These are phyloP conservation scores for Knoxia roxburghii DNA, from an alignment of 257 asterid species.

Conservation along the genomic window DNA sequence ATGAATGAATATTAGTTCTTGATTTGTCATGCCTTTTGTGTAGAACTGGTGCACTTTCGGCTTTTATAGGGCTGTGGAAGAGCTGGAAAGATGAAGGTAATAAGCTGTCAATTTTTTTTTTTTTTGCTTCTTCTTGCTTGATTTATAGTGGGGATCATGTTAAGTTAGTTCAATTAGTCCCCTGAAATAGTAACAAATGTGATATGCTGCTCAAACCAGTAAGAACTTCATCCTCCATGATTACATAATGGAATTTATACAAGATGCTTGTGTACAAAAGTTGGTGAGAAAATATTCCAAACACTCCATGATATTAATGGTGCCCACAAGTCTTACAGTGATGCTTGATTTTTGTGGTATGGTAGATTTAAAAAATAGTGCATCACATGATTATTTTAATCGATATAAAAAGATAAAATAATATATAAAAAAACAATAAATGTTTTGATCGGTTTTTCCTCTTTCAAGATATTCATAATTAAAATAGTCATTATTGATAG, in stretches of 20 bases:
- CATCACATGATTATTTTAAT: conserved; percentile 1
- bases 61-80: not conserved
- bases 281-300: not conserved
- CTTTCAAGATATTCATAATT: too few relatives aligned
- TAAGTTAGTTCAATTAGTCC: too few relatives aligned
- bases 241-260: too few relatives aligned
- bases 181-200: too few relatives aligned
- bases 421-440: too few relatives aligned
- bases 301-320: not conserved
- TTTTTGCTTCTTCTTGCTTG: not conserved
- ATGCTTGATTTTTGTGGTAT: not conserved
- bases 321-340: not conserved
- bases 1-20: too few relatives aligned
- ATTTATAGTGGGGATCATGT: too few relatives aligned
- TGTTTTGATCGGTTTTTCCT: too few relatives aligned
- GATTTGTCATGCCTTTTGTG: not conserved
- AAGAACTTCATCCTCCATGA: too few relatives aligned
- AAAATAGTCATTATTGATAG: too few relatives aligned
- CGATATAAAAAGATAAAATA: not conserved
- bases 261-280: not conserved
- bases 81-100: not conserved
- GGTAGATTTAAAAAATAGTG: not conserved
- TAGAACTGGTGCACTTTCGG: not conserved
- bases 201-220: too few relatives aligned
- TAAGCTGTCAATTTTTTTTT: not conserved